These are phyloP conservation scores for Mycena crocata DNA, from an alignment of 768 basidiomycete genomes.

Conservation along the genomic window DNA sequence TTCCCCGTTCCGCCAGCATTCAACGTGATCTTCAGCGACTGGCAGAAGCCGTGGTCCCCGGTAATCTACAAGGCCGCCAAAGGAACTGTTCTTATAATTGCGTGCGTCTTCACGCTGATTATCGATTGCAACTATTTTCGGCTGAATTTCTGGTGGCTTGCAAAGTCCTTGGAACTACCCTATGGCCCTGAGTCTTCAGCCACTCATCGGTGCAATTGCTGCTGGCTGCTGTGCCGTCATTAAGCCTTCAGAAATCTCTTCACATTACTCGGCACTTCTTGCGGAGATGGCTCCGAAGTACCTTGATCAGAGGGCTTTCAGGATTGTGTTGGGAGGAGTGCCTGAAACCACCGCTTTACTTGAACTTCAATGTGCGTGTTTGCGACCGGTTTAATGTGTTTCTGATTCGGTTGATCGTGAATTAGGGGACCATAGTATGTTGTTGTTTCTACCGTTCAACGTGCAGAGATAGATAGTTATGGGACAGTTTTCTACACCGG, in stretches of 20 bases:
- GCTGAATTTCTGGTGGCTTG: neutral
- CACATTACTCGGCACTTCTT: constrained; percentile 50
- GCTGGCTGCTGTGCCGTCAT: constrained; percentile 62
- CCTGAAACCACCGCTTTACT: constrained; percentile 42
- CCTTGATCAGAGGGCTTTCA: constrained; percentile 55
- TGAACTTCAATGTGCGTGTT: constrained; percentile 33
- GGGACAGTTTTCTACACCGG: constrained; percentile 39
- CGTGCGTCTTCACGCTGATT: constrained; percentile 54
- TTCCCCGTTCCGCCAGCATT: neutral
- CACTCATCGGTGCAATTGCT: constrained; percentile 44
- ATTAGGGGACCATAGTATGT: constrained; percentile 35
- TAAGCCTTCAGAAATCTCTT: constrained; percentile 61
- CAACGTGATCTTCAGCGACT: constrained; percentile 39
- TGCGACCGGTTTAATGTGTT: neutral
- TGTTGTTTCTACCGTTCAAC: too few species aligned
- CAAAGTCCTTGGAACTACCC: constrained; percentile 26
- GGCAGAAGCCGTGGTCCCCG: constrained; percentile 64
- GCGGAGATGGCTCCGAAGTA: constrained; percentile 59
- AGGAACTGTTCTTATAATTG: constrained; percentile 70
- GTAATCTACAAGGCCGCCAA: constrained; percentile 67
- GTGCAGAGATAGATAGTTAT: neutral
- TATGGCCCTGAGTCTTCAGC: neutral
- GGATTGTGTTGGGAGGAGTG: constrained; percentile 57
- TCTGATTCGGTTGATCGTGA: neutral
- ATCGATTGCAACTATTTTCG: too few species aligned